Evolutionary conservation across 306 rosid genomes (phyloP).

Genomic region (Dalbergia cochinchinensis): DNA sequence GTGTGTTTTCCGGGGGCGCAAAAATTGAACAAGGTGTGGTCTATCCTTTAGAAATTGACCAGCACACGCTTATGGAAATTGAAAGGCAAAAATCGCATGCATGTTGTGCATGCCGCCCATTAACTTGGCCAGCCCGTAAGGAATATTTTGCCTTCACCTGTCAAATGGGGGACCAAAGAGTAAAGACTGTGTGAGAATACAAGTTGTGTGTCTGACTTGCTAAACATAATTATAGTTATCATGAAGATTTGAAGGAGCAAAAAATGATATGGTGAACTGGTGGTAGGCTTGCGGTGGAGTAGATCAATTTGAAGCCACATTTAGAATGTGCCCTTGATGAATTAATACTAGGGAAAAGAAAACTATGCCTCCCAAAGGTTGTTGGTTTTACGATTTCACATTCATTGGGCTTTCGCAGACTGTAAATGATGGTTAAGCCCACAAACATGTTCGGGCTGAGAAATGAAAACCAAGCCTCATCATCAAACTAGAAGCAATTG

Average conservation of each 20-base stretch:
- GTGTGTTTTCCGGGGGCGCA: background rate
- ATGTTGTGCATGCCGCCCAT: constrained; percentile 18
- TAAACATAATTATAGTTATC: background rate
- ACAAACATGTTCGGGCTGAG: background rate
- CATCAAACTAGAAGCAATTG: background rate
- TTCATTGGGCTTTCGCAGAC: background rate
- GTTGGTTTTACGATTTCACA: background rate
- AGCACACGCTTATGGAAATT: constrained; percentile 50
- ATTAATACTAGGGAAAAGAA: too few relatives aligned
- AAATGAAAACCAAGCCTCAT: background rate
- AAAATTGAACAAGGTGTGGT: constrained; percentile 10
- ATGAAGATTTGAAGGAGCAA: background rate
- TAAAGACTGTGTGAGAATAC: background rate
- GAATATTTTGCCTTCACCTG: background rate
- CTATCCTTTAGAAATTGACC: constrained; percentile 29
- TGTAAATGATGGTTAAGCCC: background rate
- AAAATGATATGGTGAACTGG: background rate
- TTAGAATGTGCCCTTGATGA: background rate
- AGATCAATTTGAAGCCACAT: background rate
- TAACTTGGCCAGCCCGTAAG: constrained; percentile 2
- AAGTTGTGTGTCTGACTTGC: constrained; percentile 28
- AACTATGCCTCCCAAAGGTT: background rate
- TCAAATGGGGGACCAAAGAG: constrained; percentile 39
- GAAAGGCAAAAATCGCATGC: background rate
- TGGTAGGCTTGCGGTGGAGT: background rate